phyloP scores from a whole-genome alignment of 768 basidiomycete genomes.

The Hirschioporus abietinus region DNA sequence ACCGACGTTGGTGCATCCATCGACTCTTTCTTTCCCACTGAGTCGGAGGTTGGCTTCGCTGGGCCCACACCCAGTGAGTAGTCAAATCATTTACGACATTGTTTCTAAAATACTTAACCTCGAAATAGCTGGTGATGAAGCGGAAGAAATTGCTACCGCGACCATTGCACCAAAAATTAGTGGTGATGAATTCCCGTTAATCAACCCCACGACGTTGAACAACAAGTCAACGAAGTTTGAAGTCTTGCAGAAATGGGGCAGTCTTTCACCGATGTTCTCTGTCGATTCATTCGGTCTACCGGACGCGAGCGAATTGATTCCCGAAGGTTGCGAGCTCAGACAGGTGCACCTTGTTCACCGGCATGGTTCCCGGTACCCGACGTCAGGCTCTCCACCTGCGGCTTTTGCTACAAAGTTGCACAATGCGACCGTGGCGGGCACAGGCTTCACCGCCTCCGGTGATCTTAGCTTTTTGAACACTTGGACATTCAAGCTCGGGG shows the following conservation, averaged over 20 bases:
- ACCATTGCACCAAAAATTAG: slow-evolving; percentile 30
- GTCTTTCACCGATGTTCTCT: slow-evolving; percentile 47
- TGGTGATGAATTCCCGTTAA: slow-evolving; percentile 35
- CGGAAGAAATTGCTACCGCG: slow-evolving; percentile 36
- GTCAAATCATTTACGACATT: neutral
- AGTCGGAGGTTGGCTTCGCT: slow-evolving; percentile 37
- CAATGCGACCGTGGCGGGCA: slow-evolving; percentile 18
- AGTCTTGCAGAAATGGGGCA: slow-evolving; percentile 41
- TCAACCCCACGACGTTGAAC: slow-evolving; percentile 32
- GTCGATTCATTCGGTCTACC: slow-evolving; percentile 47
- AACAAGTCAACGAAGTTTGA: slow-evolving; percentile 33
- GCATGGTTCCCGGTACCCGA: slow-evolving; percentile 41
- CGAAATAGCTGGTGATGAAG: slow-evolving; percentile 38
- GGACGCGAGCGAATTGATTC: slow-evolving; percentile 39
- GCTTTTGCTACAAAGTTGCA: slow-evolving; percentile 23
- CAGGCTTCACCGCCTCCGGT: slow-evolving; percentile 29
- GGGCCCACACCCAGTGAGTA: slow-evolving; percentile 44
- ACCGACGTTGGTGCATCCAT: slow-evolving; percentile 24
- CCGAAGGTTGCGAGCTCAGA: slow-evolving; percentile 39
- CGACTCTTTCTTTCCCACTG: slow-evolving; percentile 36
- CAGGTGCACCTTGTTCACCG: slow-evolving; percentile 39
- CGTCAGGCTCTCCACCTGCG: slow-evolving; percentile 22
- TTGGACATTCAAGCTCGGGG: slow-evolving; percentile 42
- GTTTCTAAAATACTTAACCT: slow-evolving; percentile 6
- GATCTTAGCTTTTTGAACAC: slow-evolving; percentile 37